Base-by-base conservation (phyloP, 1,284 basidiomycete genomes). In the Melampsora larici-populina region DNA sequence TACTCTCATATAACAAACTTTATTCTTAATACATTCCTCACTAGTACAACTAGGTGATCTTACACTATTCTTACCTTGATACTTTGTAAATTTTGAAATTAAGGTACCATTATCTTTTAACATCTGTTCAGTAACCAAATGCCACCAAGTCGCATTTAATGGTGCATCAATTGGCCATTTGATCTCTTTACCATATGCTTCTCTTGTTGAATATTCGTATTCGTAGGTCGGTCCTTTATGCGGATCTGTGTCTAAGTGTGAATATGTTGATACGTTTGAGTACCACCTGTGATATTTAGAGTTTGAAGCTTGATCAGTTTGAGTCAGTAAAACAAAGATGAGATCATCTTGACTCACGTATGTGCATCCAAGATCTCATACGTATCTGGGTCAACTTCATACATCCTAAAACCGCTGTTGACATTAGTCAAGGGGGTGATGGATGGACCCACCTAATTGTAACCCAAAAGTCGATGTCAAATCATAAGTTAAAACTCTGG, bases 1-100 rank as follows among this genome's bases (percentile, higher is more conserved):
- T 4, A 65, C 63, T n/a, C 63, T 65, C 71, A 92, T 91, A 82
- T 92, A 93, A 82, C 91, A 93, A 63, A 92, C 89, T 84, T 88
- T 91, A 9, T 91, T 91, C 2, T 83, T 78, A 24, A 86, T 83
- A 81, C 92, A 93, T 17, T 86, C 86, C 21, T 86, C 87, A 1
- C 78, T 80, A 5, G 86, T 87, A 82, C 92, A 92, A n/a, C 87
- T 78, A 11, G 85, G 82, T 36, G 87, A 87, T 64, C 84, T 85
- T 29, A 87, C 83, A 8, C 89, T 90, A 76, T 87, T 86, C 83
- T 92, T 91, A 65, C 91, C 90, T 83, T 92, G 91, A 81, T 89
- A 87, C 0, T 86, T 87, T 79, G 88, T 90, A 85, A 92, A 92
- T 29, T 85, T n/a, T 9, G 26, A 31, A n/a, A 65, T 36, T 9